Evolutionary conservation across 1,284 basidiomycete genomes (phyloP).

Genomic region (Marasmius sp.): DNA sequence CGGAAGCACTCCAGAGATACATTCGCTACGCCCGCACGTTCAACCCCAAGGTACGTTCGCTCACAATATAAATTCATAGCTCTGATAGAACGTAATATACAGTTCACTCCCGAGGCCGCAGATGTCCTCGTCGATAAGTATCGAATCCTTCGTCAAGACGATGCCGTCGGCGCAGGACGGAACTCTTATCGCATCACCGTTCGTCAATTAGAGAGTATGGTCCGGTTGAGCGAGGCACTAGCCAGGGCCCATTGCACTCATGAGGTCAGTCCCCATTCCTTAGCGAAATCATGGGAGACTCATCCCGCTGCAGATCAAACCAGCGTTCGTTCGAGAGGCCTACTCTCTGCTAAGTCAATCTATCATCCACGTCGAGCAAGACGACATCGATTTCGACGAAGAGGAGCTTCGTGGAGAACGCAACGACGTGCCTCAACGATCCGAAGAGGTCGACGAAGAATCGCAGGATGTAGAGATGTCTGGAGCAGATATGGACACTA

Average conservation of each 20-base stretch:
- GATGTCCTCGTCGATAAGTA: slow-evolving; percentile 97
- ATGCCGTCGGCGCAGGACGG: slow-evolving; percentile 82
- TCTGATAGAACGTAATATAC: slow-evolving; percentile 9
- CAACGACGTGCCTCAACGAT: slow-evolving; percentile 27
- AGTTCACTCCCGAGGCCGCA: slow-evolving; percentile 92
- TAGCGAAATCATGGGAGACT: not conserved
- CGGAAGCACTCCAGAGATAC: slow-evolving; percentile 94
- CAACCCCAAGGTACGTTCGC: slow-evolving; percentile 79
- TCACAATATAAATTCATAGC: not conserved
- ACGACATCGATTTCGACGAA: slow-evolving; percentile 97
- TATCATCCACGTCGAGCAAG: slow-evolving; percentile 99
- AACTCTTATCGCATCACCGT: slow-evolving; percentile 97
- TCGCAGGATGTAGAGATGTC: slow-evolving; percentile 66
- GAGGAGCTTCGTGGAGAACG: slow-evolving; percentile 74
- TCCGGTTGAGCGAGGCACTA: slow-evolving; percentile 95
- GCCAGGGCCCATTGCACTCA: slow-evolving; percentile 94
- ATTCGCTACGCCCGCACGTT: slow-evolving; percentile 97
- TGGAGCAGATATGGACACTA: slow-evolving; percentile 51
- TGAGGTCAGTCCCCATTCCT: slow-evolving; percentile 51
- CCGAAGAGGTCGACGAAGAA: slow-evolving; percentile 43
- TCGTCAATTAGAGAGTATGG: slow-evolving; percentile 95
- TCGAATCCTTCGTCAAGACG: slow-evolving; percentile 88
- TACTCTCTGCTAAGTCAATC: slow-evolving; percentile 93
- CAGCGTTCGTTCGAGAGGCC: slow-evolving; percentile 93
- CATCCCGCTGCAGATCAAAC: slow-evolving; percentile 69